Conservation (phyloP, 1,284 basidiomycete species). For the Naganishia cerealis region DNA sequence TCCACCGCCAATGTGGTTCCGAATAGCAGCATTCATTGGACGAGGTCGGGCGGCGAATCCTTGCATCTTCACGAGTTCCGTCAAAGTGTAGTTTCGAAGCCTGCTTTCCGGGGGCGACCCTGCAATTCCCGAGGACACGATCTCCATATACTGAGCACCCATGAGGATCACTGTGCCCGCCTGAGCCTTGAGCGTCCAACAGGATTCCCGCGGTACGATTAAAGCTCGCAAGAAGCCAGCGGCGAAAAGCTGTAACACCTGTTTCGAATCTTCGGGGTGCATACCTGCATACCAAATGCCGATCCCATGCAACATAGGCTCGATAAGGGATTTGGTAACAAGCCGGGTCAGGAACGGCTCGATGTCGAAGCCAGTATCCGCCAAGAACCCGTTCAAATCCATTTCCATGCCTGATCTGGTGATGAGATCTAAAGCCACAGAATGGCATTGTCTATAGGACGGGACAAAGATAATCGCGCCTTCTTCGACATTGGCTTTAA, state of each 20-base stretch:
- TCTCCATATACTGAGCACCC: conserved; percentile 81
- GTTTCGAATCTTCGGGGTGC: conserved; percentile 66
- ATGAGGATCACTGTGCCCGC: conserved; percentile 81
- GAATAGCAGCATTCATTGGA: conserved; percentile 45
- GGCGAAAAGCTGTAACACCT: conserved; percentile 79
- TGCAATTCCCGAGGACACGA: conserved; percentile 47
- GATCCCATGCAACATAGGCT: conserved; percentile 83
- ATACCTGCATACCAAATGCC: conserved; percentile 82
- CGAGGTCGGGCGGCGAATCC: conserved; percentile 71
- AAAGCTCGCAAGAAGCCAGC: conserved; percentile 79
- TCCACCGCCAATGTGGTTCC: conserved; percentile 13
- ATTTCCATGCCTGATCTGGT: conserved; percentile 80
- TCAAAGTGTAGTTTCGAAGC: conserved; percentile 71
- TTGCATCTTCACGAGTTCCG: conserved; percentile 88
- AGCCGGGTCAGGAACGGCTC: conserved; percentile 65
- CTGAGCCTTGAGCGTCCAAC: conserved; percentile 80
- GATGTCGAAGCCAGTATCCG: conserved; percentile 62
- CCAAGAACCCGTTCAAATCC: conserved; percentile 72
- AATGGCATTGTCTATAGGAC: conserved; percentile 74
- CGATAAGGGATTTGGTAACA: conserved; percentile 66
- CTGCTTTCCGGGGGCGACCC: conserved; percentile 39
- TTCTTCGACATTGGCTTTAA: conserved; percentile 58
- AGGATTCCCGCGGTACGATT: conserved; percentile 75
- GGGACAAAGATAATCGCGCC: conserved; percentile 82
- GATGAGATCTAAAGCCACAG: conserved; percentile 78